Evolutionary conservation across 768 basidiomycete genomes (phyloP).

Genomic region (Phallus indusiatus): DNA sequence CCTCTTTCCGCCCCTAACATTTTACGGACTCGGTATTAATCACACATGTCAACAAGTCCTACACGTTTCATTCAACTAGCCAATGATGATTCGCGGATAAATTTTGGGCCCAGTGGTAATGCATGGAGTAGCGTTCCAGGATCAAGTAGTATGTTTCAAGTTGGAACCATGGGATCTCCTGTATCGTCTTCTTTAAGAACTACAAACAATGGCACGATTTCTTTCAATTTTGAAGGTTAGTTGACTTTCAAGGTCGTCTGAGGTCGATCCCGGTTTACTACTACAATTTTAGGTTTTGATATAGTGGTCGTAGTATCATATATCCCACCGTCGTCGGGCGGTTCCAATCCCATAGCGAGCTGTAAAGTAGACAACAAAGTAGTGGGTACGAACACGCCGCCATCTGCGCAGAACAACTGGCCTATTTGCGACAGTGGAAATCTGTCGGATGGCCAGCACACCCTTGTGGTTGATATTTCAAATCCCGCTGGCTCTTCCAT

Average conservation of each 20-base stretch:
- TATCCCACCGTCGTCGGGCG: not conserved
- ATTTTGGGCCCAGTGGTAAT: not conserved
- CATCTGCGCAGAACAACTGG: not conserved
- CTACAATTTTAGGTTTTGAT: not conserved
- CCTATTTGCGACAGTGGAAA: not conserved
- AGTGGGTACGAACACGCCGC: not conserved
- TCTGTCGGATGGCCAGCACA: not conserved
- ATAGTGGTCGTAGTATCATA: not conserved
- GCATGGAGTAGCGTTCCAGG: not conserved
- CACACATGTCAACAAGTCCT: not conserved
- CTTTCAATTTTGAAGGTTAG: not conserved
- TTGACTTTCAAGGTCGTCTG: not conserved
- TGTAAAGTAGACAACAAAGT: not conserved
- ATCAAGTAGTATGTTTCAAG: not conserved
- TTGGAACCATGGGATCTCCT: not conserved
- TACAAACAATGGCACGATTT: not conserved
- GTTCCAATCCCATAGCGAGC: not conserved
- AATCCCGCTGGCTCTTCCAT: not conserved
- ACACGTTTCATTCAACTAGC: not conserved
- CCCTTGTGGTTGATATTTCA: not conserved
- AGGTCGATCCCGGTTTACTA: not conserved
- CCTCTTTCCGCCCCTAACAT: too few relatives aligned
- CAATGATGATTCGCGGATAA: not conserved
- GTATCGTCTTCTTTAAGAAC: not conserved
- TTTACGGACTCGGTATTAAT: too few relatives aligned